Evolutionary conservation across 495 filamentous ascomycete species (phyloP).

Genomic region (Tuber indicum): DNA sequence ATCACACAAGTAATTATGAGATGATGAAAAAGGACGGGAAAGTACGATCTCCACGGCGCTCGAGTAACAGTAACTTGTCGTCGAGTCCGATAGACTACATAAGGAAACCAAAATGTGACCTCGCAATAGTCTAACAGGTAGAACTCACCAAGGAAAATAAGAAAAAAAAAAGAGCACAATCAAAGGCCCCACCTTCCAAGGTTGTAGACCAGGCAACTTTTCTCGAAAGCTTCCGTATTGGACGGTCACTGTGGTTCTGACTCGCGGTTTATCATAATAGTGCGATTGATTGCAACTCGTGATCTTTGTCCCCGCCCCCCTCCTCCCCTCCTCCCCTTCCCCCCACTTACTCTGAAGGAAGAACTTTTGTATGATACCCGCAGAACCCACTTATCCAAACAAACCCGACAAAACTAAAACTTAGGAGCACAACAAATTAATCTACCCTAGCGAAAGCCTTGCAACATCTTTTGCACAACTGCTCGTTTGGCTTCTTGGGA

Average conservation of each 20-base stretch:
- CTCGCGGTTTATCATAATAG: not conserved
- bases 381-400: not conserved
- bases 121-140: not conserved
- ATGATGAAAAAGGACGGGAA: not conserved
- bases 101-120: not conserved
- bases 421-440: not conserved
- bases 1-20: not conserved
- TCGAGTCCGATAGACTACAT: not conserved
- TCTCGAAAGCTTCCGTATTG: slow-evolving; percentile 2
- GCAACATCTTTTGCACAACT: not conserved
- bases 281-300: not conserved
- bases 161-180: not conserved
- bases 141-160: not conserved
- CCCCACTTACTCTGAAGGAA: not conserved
- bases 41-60: not conserved
- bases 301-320: not conserved
- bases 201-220: not conserved
- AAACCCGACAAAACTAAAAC: not conserved
- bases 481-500: not conserved
- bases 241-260: not conserved
- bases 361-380: no score
- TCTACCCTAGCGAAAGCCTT: not conserved
- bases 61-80: no score
- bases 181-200: not conserved
- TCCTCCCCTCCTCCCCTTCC: not conserved